Percentiles rank a stretch among this genome's conserved stretches.
These are phyloP conservation scores for Pythium dissotocum DNA, from an alignment of 352 stramenopile genomes.

Conservation along the genomic window DNA sequence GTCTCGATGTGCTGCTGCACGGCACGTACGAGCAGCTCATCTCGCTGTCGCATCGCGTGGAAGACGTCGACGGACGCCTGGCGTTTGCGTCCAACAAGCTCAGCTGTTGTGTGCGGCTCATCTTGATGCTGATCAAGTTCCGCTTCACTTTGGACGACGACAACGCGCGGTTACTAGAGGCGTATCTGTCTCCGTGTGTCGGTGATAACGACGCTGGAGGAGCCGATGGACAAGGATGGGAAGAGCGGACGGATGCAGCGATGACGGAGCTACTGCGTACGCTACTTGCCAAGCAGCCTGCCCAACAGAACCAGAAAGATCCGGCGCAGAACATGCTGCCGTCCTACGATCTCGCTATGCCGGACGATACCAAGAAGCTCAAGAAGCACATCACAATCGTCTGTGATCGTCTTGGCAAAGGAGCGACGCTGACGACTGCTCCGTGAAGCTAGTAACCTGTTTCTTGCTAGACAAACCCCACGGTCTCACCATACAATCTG, in stretches of 20 bases:
- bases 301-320: conserved; percentile 20
- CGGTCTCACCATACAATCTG: background rate
- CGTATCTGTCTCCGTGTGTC: conserved; percentile 71
- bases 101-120: conserved; percentile 70
- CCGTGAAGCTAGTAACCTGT: background rate
- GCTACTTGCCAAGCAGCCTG: conserved; percentile 63
- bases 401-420: conserved; percentile 86
- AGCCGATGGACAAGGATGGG: conserved; percentile 75
- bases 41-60: conserved; percentile 67
- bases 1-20: conserved; percentile 83
- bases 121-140: conserved; percentile 81
- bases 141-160: conserved; percentile 77
- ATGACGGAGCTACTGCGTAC: conserved; percentile 88
- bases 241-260: conserved; percentile 80
- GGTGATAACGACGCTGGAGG: conserved; percentile 45
- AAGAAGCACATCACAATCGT: conserved; percentile 92
- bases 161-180: conserved; percentile 56
- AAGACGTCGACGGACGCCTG: conserved; percentile 60
- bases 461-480: too few relatives aligned
- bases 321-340: conserved; percentile 23
- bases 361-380: conserved; percentile 82
- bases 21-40: conserved; percentile 87
- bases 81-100: conserved; percentile 58
- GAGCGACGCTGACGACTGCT: conserved; percentile 38
- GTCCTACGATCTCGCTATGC: conserved; percentile 59